Base-by-base conservation (phyloP, 805 yeast genomes). In the Diddensiella transvaalensis region DNA sequence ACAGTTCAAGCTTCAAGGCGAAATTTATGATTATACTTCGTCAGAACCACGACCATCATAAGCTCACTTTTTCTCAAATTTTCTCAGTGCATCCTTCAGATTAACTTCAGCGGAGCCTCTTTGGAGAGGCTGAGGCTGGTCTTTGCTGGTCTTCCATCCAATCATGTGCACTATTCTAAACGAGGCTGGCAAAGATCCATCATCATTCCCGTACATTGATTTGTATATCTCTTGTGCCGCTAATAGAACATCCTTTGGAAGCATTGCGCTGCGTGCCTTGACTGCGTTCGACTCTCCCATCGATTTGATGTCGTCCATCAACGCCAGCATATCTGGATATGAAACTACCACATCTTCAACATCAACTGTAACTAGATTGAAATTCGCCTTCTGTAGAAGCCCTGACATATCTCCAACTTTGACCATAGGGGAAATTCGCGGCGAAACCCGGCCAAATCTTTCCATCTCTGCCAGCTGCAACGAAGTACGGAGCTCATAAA, bases 271-370 rank as follows among this genome's bases (percentile, higher is more conserved):
- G 5, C 73, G 57, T 17, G 62, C 55, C 21, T 57, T 57, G 22
- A 80, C 77, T 2, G 93, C 82, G 61, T 86, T 87, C 49, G 82
- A 82, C 64, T 87, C 96, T 3, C 96, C 96, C 95, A 87, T 87
- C 19, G 77, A 67, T 60, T 84, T 87, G 36, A 87, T 65, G 55
- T 87, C 95, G 46, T 76, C 78, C 69, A 87, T 73, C 35, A 87
- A 65, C 2, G 87, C 74, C 47, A 78, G 70, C 42, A 85, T 70
- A 56, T 83, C 84, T 0, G 95, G 96, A 58, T 82, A 87, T 17
- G 82, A 83, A 11, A 87, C 89, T 3, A 85, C 77, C 21, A 86
- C 77, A 60, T 87, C 95, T 60, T 87, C 95, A 5, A 86, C 83
- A 61, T 87, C 96, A 41, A 87, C 79, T 0, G 96, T 87, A 44